A percentile compares a stretch with the other conserved stretches of the same genome.
Evolutionary conservation across 1,284 basidiomycete species (phyloP).

Genomic region (Cerrena zonata): DNA sequence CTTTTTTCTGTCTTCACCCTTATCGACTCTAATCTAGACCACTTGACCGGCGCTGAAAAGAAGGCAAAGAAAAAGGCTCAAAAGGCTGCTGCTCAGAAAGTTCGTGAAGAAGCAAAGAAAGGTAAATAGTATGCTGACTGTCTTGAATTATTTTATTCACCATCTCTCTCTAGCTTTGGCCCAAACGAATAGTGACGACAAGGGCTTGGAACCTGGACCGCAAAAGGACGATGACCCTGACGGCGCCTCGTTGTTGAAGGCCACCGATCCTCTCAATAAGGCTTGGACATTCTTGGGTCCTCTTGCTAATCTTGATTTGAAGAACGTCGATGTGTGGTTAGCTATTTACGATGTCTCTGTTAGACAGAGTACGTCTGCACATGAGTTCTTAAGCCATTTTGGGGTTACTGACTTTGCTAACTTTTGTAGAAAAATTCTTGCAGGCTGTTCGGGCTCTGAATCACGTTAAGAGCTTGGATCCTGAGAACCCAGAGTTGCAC

Average conservation of each 20-base stretch:
- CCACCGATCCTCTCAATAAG: slow-evolving; percentile 68
- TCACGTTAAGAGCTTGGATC: slow-evolving; percentile 50
- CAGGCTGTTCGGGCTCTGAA: slow-evolving; percentile 73
- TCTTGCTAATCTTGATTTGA: slow-evolving; percentile 48
- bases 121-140: slow-evolving; percentile 30
- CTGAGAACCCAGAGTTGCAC: slow-evolving; percentile 66
- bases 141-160: not conserved
- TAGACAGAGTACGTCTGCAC: slow-evolving; percentile 55
- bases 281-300: slow-evolving; percentile 74
- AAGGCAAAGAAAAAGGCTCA: slow-evolving; percentile 89
- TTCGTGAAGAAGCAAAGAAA: slow-evolving; percentile 61
- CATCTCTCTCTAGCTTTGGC: not conserved
- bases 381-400: not conserved
- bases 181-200: slow-evolving; percentile 51
- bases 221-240: slow-evolving; percentile 80
- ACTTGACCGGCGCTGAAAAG: slow-evolving; percentile 66
- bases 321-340: slow-evolving; percentile 69
- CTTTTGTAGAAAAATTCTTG: slow-evolving; percentile 64
- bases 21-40: slow-evolving; percentile 18
- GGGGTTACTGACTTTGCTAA: slow-evolving; percentile 4
- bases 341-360: slow-evolving; percentile 77
- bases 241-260: slow-evolving; percentile 65
- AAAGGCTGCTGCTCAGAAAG: slow-evolving; percentile 68
- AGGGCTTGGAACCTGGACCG: slow-evolving; percentile 60
- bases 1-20: not conserved